phyloP scores from a whole-genome alignment of 352 stramenopile genomes.

The Peronospora farinosa region DNA sequence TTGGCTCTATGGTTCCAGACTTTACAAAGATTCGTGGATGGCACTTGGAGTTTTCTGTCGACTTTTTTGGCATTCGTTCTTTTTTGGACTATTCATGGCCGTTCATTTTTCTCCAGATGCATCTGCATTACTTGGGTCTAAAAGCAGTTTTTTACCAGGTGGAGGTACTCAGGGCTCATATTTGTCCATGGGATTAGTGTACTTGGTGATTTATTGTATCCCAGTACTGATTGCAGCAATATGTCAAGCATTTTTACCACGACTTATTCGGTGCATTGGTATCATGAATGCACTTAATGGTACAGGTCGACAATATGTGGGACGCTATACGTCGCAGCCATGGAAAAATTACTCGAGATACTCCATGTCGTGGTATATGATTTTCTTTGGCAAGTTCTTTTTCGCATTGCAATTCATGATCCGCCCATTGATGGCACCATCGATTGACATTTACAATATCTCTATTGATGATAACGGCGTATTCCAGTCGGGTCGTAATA shows the following conservation, averaged over 20 bases:
- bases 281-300: conserved; percentile 61
- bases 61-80: conserved; percentile 66
- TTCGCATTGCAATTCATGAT: conserved; percentile 83
- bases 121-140: conserved; percentile 35
- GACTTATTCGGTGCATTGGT: conserved; percentile 51
- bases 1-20: conserved; percentile 59
- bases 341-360: conserved; percentile 60
- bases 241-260: conserved; percentile 48
- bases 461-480: conserved; percentile 44
- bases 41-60: conserved; percentile 56
- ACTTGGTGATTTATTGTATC: conserved; percentile 53
- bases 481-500: conserved; percentile 69
- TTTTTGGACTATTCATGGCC: conserved; percentile 59
- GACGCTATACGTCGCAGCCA: conserved; percentile 59
- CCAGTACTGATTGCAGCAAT: conserved; percentile 44
- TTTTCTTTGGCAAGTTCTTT: conserved; percentile 74
- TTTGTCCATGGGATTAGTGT: conserved; percentile 53
- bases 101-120: conserved; percentile 60
- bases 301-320: conserved; percentile 70
- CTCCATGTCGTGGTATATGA: conserved; percentile 57
- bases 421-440: conserved; percentile 64
- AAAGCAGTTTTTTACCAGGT: conserved; percentile 39
- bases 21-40: conserved; percentile 65
- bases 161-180: conserved; percentile 48
- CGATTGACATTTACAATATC: conserved; percentile 69